Evolutionary conservation across 768 basidiomycete genomes (phyloP).

Genomic region (Mycena alexandri): DNA sequence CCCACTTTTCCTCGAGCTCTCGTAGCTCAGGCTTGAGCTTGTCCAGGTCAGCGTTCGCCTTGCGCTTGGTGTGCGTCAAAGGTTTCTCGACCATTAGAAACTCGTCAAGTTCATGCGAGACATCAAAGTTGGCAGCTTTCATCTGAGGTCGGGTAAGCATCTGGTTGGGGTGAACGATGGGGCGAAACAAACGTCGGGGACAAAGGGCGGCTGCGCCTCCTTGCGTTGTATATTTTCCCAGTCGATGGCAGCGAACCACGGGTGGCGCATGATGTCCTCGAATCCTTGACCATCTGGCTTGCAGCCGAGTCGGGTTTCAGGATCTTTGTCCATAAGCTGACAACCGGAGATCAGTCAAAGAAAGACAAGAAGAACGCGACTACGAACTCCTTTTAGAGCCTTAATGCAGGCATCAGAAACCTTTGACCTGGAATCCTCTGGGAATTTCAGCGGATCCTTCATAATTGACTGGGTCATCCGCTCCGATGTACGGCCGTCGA

Average conservation of each 20-base stretch:
- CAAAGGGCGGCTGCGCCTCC: conserved; percentile 82
- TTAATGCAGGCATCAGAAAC: conserved; percentile 77
- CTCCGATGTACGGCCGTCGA: conserved; percentile 90
- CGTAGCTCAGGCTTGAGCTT: conserved; percentile 93
- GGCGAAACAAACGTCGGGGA: conserved; percentile 84
- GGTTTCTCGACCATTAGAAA: conserved; percentile 98
- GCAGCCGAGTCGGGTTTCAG: conserved; percentile 85
- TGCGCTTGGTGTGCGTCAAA: conserved; percentile 94
- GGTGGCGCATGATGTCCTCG: conserved; percentile 82
- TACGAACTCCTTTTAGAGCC: conserved; percentile 72
- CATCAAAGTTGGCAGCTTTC: conserved; percentile 98
- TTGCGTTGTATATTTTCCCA: conserved; percentile 86
- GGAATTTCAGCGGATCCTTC: conserved; percentile 83
- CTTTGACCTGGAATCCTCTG: conserved; percentile 71
- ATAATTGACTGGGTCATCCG: conserved; percentile 90
- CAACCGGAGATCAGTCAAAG: conserved; percentile 34
- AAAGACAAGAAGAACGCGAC: conserved; percentile 30
- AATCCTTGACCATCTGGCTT: conserved; percentile 75
- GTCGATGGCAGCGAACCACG: conserved; percentile 87
- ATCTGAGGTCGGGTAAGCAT: conserved; percentile 62
- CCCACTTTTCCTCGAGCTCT: conserved; percentile 93
- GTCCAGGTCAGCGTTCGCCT: conserved; percentile 85
- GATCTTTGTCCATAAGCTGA: conserved; percentile 89
- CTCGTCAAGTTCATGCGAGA: conserved; percentile 97
- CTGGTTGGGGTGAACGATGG: conserved; percentile 12